Evolutionary conservation across 768 basidiomycete species (phyloP).

Genomic region (Omphalotus guepiniiformis): DNA sequence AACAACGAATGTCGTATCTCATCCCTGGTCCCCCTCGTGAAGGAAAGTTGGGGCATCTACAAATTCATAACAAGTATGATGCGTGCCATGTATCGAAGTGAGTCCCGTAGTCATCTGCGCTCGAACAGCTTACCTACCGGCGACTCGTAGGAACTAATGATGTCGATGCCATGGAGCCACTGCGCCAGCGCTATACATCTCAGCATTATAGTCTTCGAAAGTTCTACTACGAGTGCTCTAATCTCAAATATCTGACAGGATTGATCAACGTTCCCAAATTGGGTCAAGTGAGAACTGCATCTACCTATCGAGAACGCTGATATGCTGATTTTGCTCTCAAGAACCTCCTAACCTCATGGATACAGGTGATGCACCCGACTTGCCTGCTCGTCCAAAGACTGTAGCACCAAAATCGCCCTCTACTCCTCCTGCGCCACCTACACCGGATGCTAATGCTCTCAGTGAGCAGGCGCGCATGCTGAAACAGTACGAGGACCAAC

Average conservation of each 20-base stretch:
- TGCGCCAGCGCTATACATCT: slow-evolving; percentile 80
- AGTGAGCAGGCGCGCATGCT: slow-evolving; percentile 92
- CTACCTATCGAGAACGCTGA: slow-evolving; percentile 1
- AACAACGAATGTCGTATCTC: slow-evolving; percentile 99
- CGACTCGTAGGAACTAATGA: slow-evolving; percentile 74
- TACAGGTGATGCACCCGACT: slow-evolving; percentile 75
- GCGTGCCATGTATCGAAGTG: slow-evolving; percentile 92
- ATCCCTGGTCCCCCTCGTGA: slow-evolving; percentile 91
- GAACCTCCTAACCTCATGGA: slow-evolving; percentile 96
- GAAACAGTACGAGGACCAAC: slow-evolving; percentile 95
- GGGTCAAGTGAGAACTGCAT: slow-evolving; percentile 41
- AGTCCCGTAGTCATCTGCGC: slow-evolving; percentile 20
- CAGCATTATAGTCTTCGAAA: slow-evolving; percentile 94
- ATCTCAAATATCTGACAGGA: slow-evolving; percentile 95
- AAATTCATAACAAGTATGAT: slow-evolving; percentile 99
- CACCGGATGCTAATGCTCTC: slow-evolving; percentile 66
- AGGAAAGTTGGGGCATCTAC: slow-evolving; percentile 99
- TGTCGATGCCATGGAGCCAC: slow-evolving; percentile 82
- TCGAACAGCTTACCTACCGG: background rate
- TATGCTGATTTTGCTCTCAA: slow-evolving; percentile 31
- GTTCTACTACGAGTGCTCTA: slow-evolving; percentile 99
- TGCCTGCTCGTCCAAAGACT: slow-evolving; percentile 78
- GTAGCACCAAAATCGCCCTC: slow-evolving; percentile 48
- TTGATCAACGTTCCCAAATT: slow-evolving; percentile 98
- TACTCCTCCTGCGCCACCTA: slow-evolving; percentile 69